Conservation (phyloP, 257 asterid species). For the Solanum microdontum region DNA sequence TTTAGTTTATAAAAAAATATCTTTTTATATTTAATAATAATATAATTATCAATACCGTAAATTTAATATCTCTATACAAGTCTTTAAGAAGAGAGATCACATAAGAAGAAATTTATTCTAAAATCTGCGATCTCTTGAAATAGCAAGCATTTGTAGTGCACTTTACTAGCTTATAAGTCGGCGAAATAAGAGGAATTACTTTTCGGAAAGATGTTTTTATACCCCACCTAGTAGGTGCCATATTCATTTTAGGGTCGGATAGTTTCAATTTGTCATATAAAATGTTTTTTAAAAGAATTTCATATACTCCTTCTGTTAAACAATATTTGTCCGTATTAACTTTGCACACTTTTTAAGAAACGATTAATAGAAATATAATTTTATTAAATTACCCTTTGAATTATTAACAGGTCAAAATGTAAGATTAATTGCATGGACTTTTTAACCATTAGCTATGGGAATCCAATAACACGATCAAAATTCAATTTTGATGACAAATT, state of each 20-base stretch:
- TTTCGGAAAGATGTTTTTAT: neutral
- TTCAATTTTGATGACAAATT: neutral
- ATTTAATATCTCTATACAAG: neutral
- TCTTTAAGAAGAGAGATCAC: neutral
- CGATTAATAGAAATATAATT: accelerated
- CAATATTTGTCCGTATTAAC: too few species aligned
- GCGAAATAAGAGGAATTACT: neutral
- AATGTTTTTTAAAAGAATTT: too few species aligned
- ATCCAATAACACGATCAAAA: neutral
- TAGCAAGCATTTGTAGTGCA: neutral
- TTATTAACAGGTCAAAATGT: neutral
- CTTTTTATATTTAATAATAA: too few species aligned
- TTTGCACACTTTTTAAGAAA: accelerated
- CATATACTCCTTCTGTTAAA: too few species aligned
- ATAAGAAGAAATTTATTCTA: neutral
- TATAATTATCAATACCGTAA: neutral
- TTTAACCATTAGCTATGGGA: neutral
- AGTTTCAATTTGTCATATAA: too few species aligned
- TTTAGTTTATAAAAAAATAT: too few species aligned
- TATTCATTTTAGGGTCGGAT: neutral
- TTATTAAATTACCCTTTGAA: too few species aligned
- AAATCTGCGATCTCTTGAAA: neutral
- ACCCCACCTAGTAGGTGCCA: neutral
- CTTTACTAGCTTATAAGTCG: neutral
- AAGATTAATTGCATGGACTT: neutral